Percentiles rank a stretch among this genome's conserved stretches.
These are phyloP conservation scores for Fusarium albidum DNA, from an alignment of 2,329 filamentous ascomycete species.

Conservation along the genomic window DNA sequence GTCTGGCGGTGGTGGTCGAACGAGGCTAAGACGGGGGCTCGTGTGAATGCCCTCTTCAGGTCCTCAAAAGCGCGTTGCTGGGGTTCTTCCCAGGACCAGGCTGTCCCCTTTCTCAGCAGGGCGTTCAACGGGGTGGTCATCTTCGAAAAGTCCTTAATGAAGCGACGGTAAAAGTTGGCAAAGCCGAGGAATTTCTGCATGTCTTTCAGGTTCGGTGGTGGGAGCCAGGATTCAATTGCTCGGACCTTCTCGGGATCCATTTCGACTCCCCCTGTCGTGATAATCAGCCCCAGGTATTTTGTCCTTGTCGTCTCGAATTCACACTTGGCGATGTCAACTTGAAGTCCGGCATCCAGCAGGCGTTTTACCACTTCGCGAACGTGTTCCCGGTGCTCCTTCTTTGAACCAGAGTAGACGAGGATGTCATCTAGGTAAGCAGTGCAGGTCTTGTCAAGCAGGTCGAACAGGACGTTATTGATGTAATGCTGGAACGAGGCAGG, in stretches of 20 bases:
- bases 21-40: too few species aligned
- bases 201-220: slow-evolving; percentile 12
- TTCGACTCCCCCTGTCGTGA: slow-evolving; percentile 7
- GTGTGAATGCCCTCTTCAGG: too few species aligned
- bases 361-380: slow-evolving; percentile 22
- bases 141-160: slow-evolving; percentile 26
- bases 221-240: slow-evolving; percentile 3
- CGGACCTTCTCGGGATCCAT: slow-evolving; percentile 28
- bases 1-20: too few species aligned
- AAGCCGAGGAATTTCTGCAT: slow-evolving; percentile 26
- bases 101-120: slow-evolving; percentile 18
- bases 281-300: slow-evolving; percentile 23
- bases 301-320: slow-evolving; percentile 23
- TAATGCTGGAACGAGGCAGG: slow-evolving; percentile 26
- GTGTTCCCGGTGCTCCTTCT: slow-evolving; percentile 28
- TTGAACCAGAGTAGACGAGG: slow-evolving; percentile 30
- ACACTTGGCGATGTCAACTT: slow-evolving; percentile 26
- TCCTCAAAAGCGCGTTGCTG: too few species aligned
- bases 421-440: slow-evolving; percentile 34
- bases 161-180: slow-evolving; percentile 27
- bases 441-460: slow-evolving; percentile 30
- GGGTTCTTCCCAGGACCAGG: too few species aligned
- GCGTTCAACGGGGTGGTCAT: slow-evolving; percentile 3
- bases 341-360: slow-evolving; percentile 22
- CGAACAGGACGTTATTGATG: slow-evolving; percentile 26